A percentile compares a stretch with the other conserved stretches of the same genome.
phyloP scores from a whole-genome alignment of 768 basidiomycete genomes.

The Russula lepida region DNA sequence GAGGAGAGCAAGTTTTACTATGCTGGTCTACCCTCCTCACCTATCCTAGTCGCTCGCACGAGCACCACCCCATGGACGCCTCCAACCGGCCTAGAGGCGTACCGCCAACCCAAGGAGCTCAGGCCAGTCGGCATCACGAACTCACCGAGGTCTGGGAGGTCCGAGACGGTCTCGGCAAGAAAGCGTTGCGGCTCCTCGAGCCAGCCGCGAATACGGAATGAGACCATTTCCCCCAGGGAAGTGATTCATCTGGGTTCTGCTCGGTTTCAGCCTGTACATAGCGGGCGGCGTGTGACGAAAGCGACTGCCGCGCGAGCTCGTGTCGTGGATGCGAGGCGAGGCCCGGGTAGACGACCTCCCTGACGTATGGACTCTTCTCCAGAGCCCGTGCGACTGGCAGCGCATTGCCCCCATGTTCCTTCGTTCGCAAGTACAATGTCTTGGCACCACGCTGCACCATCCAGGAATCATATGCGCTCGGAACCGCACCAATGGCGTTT shows the following conservation, averaged over 20 bases:
- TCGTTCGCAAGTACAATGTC: conserved; percentile 84
- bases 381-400: conserved; percentile 64
- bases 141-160: neutral
- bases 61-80: neutral
- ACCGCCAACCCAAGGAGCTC: neutral
- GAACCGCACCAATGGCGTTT: conserved; percentile 79
- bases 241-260: conserved; percentile 38
- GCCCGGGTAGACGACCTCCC: conserved; percentile 82
- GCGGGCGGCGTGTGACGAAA: conserved; percentile 60
- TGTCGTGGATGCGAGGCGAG: conserved; percentile 59
- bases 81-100: neutral
- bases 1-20: too few species aligned
- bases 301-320: conserved; percentile 49
- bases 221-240: conserved; percentile 92
- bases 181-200: conserved; percentile 53
- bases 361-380: conserved; percentile 47
- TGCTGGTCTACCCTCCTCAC: neutral
- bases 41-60: neutral
- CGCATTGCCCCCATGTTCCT: conserved; percentile 78
- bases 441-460: conserved; percentile 86
- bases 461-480: conserved; percentile 83
- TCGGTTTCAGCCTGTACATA: conserved; percentile 42
- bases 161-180: conserved; percentile 40
- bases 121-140: neutral
- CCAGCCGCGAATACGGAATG: conserved; percentile 53